Conservation (phyloP, 805 yeast species). For the Kodamaea nitidulidarum region DNA sequence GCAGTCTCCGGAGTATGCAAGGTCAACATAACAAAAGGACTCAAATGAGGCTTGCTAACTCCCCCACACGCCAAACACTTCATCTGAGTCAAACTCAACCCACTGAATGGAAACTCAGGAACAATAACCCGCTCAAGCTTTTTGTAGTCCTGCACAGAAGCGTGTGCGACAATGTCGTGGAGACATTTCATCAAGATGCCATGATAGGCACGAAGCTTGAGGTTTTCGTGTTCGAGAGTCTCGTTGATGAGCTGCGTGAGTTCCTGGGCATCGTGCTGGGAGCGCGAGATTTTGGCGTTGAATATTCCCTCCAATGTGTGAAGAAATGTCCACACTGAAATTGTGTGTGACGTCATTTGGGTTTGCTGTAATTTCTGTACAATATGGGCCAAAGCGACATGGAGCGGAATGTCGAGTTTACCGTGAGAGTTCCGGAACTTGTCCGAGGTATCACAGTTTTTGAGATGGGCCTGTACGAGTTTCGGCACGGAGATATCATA, state of each 20-base stretch:
- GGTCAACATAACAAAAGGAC: conserved; percentile 68
- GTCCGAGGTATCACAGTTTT: conserved; percentile 7
- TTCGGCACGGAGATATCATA: conserved; percentile 17
- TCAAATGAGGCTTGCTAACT: conserved; percentile 52
- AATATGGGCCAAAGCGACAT: conserved; percentile 50
- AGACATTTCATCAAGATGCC: conserved; percentile 10
- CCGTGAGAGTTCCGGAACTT: conserved; percentile 15
- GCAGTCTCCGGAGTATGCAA: conserved; percentile 63
- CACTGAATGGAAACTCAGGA: conserved; percentile 73
- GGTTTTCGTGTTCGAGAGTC: conserved; percentile 65
- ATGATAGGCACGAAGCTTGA: conserved; percentile 35
- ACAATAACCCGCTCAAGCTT: conserved; percentile 21
- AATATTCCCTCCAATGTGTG: conserved; percentile 68
- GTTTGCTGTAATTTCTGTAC: conserved; percentile 61
- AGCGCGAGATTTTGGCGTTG: conserved; percentile 67
- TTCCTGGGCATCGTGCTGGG: conserved; percentile 96
- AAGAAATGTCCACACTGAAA: conserved; percentile 77
- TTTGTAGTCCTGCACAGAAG: conserved; percentile 10
- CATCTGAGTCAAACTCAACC: conserved; percentile 61
- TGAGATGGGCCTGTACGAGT: conserved; percentile 11
- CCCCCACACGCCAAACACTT: conserved; percentile 65
- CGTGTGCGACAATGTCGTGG: conserved; percentile 8
- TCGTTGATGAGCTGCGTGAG: conserved; percentile 77
- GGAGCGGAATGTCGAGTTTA: conserved; percentile 46
- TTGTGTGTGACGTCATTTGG: conserved; percentile 45